Evolutionary conservation across 192 early-diverging fungal species (phyloP), one percentile per base, ranked within the genome.

Genomic region (Podila minutissima): DNA sequence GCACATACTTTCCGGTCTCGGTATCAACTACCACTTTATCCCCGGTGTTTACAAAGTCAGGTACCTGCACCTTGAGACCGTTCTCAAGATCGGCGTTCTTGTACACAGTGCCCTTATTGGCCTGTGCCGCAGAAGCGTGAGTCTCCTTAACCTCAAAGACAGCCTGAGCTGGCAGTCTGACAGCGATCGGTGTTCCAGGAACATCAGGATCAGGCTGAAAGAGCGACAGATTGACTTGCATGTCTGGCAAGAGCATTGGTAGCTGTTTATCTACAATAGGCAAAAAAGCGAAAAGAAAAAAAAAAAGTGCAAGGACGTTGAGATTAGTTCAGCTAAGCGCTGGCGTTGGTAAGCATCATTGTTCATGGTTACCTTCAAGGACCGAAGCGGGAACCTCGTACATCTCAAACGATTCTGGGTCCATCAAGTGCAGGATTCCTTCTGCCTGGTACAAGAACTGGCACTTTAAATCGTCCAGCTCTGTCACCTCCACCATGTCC

Each of bases 11-110:
- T 32, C 87, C 71, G 17, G 88, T 83, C 22, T 89, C 83, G 15
- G 94, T 76, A 82, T 95, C 91, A 29, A 97, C 89, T 2, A 92
- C 59, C 24, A 97, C 88, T 51, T 77, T 85, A 41, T 97, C 95
- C 31, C 94, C 94, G 15, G 84, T 81, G 71, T 92, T 89, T 31
- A 96, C 87, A 89, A 96, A 96, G 72, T 94, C 91, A 13, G 95
- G 95, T 10, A 97, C 93, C 74, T 84, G 84, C 19, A 97, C 86
- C 48, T 82, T 85, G 32, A 86, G 87, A 6, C 91, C 93, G 57
- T 91, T 91, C 24, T 88, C 86, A 17, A 96, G 82, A 19, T 77
- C 83, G 15, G 93, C 94, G 5, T 86, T 83, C 68, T 93, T 90
- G 66, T 86, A 93, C 0, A 88, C 88, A 6, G 92, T 88, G 22